Evolutionary conservation across 768 basidiomycete genomes (phyloP), one percentile per base, ranked within the genome.

Genomic region (Leccinellum luteum): DNA sequence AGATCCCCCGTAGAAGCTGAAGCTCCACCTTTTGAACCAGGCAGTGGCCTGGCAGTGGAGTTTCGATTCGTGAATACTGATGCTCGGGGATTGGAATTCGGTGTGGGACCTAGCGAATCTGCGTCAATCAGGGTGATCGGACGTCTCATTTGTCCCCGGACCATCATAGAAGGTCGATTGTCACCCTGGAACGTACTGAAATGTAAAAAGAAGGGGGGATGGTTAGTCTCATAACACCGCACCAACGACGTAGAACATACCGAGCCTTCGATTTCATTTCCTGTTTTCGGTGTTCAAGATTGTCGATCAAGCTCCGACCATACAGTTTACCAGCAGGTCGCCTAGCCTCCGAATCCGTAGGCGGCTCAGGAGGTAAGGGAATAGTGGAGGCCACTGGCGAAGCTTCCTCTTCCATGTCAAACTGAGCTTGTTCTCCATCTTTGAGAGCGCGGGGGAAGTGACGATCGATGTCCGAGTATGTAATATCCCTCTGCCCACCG

Each of bases 161-260:
- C 83, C 93, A 96, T 95, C 94, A 96, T 96, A 5, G 92, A 89
- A 10, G 94, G 92, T 56, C 94, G 79, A 61, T 89, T 81, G 66
- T 97, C 94, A 14, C 94, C 94, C 54, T 78, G 85, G 71, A 97
- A 97, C 14, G 91, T 87, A 54, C 94, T 96, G 21, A 38, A 27
- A 54, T 32, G 34, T 48, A 51, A 48, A 27, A 50, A 57, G 35
- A 49, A 32, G 55, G 23, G 7, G 35, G 19, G n/a, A 19, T 19
- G 12, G 10, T 70, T 10, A 60, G 51, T 25, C 27, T 50, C 23
- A 25, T 23, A 51, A 45, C 41, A 34, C 27, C 12, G 48, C n/a
- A 54, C 60, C 17, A 45, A 25, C 4, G 41, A 45, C 53, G 12
- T 38, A 12, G 32, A n/a, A 62, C 78, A 63, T 75, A 94, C 94